Evolutionary conservation across 2,329 filamentous ascomycete genomes (phyloP).

Genomic region (Sporothrix pseudoabietina): DNA sequence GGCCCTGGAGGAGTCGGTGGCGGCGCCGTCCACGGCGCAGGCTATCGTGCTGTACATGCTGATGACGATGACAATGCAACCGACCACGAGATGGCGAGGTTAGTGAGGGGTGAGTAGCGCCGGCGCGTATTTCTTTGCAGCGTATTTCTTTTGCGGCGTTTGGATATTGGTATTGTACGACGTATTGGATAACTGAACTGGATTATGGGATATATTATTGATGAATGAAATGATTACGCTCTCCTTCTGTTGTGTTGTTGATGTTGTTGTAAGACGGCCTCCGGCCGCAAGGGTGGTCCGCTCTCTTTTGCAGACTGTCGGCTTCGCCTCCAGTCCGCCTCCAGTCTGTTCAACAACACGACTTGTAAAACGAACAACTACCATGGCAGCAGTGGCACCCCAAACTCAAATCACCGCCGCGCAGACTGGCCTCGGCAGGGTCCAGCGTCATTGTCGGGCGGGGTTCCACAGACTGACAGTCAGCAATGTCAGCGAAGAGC

Average conservation of each 20-base stretch:
- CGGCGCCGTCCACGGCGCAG: neutral
- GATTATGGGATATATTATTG: neutral
- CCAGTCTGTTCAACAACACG: constrained; percentile 32
- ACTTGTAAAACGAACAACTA: constrained; percentile 33
- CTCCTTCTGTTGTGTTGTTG: neutral
- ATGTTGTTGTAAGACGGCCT: neutral
- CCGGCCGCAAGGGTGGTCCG: neutral
- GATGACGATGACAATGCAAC: neutral
- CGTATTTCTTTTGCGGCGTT: neutral
- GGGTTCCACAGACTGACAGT: constrained; percentile 27
- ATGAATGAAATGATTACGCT: neutral
- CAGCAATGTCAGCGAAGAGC: neutral
- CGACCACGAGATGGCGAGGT: constrained; percentile 7
- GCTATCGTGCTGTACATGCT: neutral
- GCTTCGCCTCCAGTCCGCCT: too few relatives aligned
- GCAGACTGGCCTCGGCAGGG: constrained; percentile 30
- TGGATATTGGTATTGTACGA: neutral
- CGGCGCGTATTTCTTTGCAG: neutral
- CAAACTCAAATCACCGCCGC: constrained; percentile 36
- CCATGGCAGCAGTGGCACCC: constrained; percentile 37
- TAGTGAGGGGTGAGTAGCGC: neutral
- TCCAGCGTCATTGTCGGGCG: constrained; percentile 27
- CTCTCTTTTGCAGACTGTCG: neutral
- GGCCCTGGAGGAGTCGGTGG: neutral
- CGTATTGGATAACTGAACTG: neutral